Base-by-base conservation (phyloP, 2,329 filamentous ascomycete genomes). In the Proliferodiscus dingleyae region DNA sequence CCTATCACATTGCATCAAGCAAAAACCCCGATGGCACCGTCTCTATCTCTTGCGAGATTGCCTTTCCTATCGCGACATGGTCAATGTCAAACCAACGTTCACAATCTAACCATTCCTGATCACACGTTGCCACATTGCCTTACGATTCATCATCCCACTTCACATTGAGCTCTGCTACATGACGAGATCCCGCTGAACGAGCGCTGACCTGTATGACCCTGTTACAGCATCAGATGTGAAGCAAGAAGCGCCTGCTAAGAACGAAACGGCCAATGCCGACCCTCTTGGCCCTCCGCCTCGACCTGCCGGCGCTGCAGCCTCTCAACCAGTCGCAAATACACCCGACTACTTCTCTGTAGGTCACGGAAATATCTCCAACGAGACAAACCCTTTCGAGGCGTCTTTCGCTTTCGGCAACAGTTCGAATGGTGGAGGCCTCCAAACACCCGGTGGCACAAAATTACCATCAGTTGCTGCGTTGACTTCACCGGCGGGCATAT, bases 361-460 rank as follows among this genome's bases (percentile, higher is more conserved):
- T 52, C 75, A 77, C 57, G 69, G 69, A 59, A 49, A 55, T 43
- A 68, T 89, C 64, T 83, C 79, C 59, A 78, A 86, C 65, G 93
- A 97, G 72, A 89, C 89, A 49, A 97, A 98, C 68, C 91, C 93
- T 7, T 97, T 98, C 62, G 93, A 97, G 66, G 88, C 93, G 68
- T 96, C 91, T 5, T 98, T 98, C 65, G 83, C 81, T 33, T 75
- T 72, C 30, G 66, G 78, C 51, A 71, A 71, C 44, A 70, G 74
- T 68, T 38, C 47, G 19, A 55, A 52, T 46, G 50, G 49, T 41
- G 51, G 50, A 36, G 39, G 34, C 21, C 70, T 81, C 57, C 88
- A 95, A 65, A 95, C 91, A 24, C 89, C 91, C 13, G 87, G 88
- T 57, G 85, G 80, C 54, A 82, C 80, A 24, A 84, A 95, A 61